These are phyloP conservation scores for Colletotrichum tropicale DNA, from an alignment of 2,329 filamentous ascomycete genomes.

Conservation along the genomic window DNA sequence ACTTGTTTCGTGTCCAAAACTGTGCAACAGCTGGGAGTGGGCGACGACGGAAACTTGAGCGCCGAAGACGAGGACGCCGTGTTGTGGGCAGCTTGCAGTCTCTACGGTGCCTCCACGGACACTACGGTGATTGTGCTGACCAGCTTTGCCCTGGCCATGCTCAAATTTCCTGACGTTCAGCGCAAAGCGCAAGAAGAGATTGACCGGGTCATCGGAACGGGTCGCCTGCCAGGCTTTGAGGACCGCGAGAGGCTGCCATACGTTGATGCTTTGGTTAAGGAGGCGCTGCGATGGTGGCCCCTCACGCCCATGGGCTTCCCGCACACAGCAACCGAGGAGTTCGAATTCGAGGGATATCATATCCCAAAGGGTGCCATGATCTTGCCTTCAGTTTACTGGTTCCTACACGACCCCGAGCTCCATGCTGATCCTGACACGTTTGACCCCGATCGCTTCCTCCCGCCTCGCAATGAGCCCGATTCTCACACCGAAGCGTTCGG, in stretches of 20 bases:
- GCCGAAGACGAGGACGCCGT: conserved; percentile 27
- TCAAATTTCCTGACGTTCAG: conserved; percentile 25
- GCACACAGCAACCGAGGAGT: conserved; percentile 35
- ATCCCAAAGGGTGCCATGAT: conserved; percentile 9
- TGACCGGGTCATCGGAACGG: conserved; percentile 29
- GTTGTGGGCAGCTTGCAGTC: conserved; percentile 26
- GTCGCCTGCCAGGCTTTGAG: conserved; percentile 28
- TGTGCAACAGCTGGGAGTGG: conserved; percentile 17
- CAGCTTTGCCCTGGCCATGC: conserved; percentile 27
- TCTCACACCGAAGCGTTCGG: conserved; percentile 33
- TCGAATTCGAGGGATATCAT: conserved; percentile 1
- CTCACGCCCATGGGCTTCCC: conserved; percentile 39
- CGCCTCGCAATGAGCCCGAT: conserved; percentile 30
- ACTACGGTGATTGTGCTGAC: conserved; percentile 29
- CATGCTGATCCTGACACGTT: conserved; percentile 52
- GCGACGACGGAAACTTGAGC: background rate
- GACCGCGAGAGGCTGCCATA: conserved; percentile 34
- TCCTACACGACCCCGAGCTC: conserved; percentile 69
- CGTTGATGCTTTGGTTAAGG: conserved; percentile 33
- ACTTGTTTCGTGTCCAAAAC: conserved; percentile 32
- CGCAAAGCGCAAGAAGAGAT: conserved; percentile 28
- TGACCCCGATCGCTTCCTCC: conserved; percentile 36
- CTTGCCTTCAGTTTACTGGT: conserved; percentile 29
- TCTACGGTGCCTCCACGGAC: conserved; percentile 34
- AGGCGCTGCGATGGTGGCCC: conserved; percentile 33